Evolutionary conservation across 1,284 basidiomycete genomes (phyloP), one percentile per base, ranked within the genome.

Genomic region (Sparassis latifolia): DNA sequence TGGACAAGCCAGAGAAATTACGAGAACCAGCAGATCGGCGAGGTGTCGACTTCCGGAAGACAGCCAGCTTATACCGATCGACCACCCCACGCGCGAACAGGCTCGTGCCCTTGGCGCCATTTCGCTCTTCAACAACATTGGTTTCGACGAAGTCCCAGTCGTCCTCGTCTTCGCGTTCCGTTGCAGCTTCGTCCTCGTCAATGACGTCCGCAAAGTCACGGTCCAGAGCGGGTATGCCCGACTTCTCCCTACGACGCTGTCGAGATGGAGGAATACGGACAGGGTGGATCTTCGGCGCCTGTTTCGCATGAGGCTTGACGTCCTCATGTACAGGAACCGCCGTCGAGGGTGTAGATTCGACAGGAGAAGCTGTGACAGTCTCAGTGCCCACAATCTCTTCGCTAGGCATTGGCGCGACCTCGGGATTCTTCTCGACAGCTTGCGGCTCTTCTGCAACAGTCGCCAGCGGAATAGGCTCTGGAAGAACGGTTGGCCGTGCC

Each of bases 91-190:
- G 81, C 38, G 89, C 86, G 62, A 92, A 92, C 44, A 91, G 71
- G 63, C 84, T 91, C 33, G 80, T 80, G 4, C 80, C 86, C 62
- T 82, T 82, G 37, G 80, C 70, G 7, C 88, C 89, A 57, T 92
- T 91, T 51, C 80, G 75, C 54, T 92, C 89, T 62, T 90, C 86
- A 20, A 80, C 81, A 57, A 86, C 86, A 52, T 63, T 65, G 1
- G 79, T 79, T 59, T 92, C 89, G 51, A 92, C 77, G 54, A 92
- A 81, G 75, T 92, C 90, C 90, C 89, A 92, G 54, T 92, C 89
- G 47, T 89, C 86, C 48, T 84, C 83, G 29, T 84, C 80, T 41
- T 87, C 83, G 42, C 78, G 74, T 58, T 78, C 76, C 39, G 77
- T 78, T 54, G 69, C 69, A 45, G 65, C 63, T 27, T 64, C 76